Base-by-base conservation (phyloP, 106 monocot genomes). In the Dactylorhiza incarnata region DNA sequence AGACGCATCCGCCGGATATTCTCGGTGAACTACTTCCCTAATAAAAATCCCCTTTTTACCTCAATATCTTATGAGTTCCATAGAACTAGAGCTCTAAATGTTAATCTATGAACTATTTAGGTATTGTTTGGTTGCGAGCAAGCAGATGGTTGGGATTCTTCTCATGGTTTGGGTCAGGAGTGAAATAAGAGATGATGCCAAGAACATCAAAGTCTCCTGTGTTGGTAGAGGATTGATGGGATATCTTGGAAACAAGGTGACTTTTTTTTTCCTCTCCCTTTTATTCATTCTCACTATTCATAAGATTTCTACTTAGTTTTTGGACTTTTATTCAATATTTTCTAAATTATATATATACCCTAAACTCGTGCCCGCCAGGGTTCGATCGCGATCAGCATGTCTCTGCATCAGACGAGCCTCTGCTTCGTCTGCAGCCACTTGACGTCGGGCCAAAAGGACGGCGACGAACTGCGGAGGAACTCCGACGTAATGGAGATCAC, bases 331-430 rank as follows among this genome's bases (percentile, higher is more conserved):
- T 58, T 59, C 22, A 59, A 56, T 20, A 20, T 59, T 20, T 22
- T 58, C n/a, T 58, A 58, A 58, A 58, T 7, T 54, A 37, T 37
- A 37, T 37, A 52, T 11, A 52, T 4, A 52, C 15, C 52, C 52
- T 52, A 47, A 49, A 72, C 24, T 45, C 75, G 15, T 37, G 37
- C 68, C 29, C 65, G 80, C 44, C 84, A 91, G 89, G 92, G 92
- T 63, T 89, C 92, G 9, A 89, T 92, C 63, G 89, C 92, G 7
- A 87, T 92, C 54, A 92, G 92, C 86, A 87, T 92, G 86, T 92
- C 81, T 37, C 68, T 89, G 79, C 89, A 92, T 72, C 84, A 87
- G 78, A 92, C 92, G 66, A 92, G 85, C 72, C 89, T 92, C 77
- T 92, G 92, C 85, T 92, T 92, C 80, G 78, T 92, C 26, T 89